A percentile compares a stretch with the other conserved stretches of the same genome.
Conservation (phyloP, 768 basidiomycete genomes). For the Sporobolomyces roseus region DNA sequence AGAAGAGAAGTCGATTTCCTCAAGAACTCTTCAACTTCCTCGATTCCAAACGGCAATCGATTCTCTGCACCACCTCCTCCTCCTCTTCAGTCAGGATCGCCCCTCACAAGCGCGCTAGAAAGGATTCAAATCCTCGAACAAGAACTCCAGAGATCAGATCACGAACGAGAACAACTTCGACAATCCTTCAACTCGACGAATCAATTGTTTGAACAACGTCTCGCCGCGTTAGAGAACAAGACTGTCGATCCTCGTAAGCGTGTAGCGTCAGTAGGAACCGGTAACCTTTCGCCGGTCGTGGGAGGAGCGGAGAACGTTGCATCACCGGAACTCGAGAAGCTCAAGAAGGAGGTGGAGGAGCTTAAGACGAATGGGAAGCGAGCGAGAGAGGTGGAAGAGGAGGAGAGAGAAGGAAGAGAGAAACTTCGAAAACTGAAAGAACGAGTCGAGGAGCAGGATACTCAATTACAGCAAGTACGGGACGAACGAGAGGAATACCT, state of each 20-base stretch:
- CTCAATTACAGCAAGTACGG: background rate
- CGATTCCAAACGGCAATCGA: background rate
- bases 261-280: background rate
- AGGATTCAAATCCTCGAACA: background rate
- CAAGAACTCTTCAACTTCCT: background rate
- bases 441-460: background rate
- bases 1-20: background rate
- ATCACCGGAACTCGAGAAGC: background rate
- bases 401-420: background rate
- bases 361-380: background rate
- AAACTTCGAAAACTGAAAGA: background rate
- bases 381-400: background rate
- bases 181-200: background rate
- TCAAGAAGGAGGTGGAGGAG: background rate
- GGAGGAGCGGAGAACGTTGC: background rate
- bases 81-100: background rate
- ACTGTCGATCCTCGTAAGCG: slow-evolving; percentile 6
- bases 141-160: background rate
- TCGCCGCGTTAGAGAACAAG: slow-evolving; percentile 6
- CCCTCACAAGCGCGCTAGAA: background rate
- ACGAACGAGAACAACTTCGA: background rate
- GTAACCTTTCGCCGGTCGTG: too few species aligned
- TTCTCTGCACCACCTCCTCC: background rate
- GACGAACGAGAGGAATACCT: background rate
- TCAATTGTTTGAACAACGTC: background rate